Base-by-base conservation (phyloP, 208 protist species). In the Leishmania guyanensis region DNA sequence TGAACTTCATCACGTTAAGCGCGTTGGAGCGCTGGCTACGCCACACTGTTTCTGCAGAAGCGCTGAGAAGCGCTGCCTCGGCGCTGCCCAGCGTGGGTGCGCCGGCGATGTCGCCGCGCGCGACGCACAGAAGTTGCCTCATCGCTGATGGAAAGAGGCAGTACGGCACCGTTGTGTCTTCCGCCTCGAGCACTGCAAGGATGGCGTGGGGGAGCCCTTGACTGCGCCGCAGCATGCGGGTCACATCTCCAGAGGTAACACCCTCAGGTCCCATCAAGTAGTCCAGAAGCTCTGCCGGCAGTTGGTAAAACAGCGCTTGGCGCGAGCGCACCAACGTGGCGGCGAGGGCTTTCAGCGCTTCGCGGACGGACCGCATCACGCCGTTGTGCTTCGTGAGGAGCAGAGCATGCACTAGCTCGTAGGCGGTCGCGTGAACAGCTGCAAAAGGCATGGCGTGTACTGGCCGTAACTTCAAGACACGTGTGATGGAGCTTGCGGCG, bases 1-100 rank as follows among this genome's bases (percentile, higher is more conserved):
- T 88, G 84, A 97, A 98, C 84, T 97, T 97, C 62, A 98, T 78
- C 43, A 98, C 95, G 84, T 98, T 98, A 20, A 98, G 81, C 20
- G 93, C 94, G 78, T 98, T 98, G 6, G 94, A 95, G 69, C 90
- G 92, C 78, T 95, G 94, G 51, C 93, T 93, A 43, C 85, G 85
- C 22, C 65, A 69, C 36, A 92, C 84, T 16, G 90, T 87, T 54
- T 80, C 78, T 1, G 77, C n/a, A 62, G 80, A 56, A 62, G 58
- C 36, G 26, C 56, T n/a, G 29, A 76, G 29, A 76, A 22, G 48
- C 29, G 51, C 22, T 26, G 69, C 14, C 46, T 48, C 69, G 26
- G 39, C 26, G 62, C 73, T 54, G 22, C 75, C 39, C 20, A 53
- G 58, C 36, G 58, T 53, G 39, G 50, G 16, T 29, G n/a, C n/a